Conservation (phyloP, 2,329 filamentous ascomycete species). For the Sporothrix luriei region DNA sequence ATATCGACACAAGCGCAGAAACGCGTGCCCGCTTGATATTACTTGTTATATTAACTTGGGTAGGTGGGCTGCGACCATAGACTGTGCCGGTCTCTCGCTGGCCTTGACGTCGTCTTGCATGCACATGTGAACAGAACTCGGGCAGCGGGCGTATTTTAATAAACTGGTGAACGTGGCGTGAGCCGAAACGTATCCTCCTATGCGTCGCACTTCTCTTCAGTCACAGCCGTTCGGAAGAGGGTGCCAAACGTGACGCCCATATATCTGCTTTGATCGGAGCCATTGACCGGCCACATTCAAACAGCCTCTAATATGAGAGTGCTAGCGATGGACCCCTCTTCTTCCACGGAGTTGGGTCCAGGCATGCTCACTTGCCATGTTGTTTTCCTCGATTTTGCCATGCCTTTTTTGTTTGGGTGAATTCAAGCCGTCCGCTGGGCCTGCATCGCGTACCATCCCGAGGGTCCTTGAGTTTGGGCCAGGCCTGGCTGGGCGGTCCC, state of each 20-base stretch:
- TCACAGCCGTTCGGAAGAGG: neutral
- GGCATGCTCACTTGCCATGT: neutral
- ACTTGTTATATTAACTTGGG: constrained; percentile 19
- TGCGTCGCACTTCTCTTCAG: too few species aligned
- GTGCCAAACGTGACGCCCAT: neutral
- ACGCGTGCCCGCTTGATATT: neutral
- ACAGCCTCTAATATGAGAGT: constrained; percentile 19
- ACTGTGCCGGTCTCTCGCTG: neutral
- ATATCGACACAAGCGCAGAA: constrained; percentile 16
- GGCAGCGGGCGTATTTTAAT: neutral
- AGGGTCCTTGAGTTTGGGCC: constrained; percentile 16
- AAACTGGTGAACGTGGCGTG: neutral
- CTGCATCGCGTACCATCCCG: neutral
- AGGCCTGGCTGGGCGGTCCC: constrained; percentile 10
- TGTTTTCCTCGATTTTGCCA: neutral
- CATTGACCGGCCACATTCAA: neutral
- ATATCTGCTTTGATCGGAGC: neutral
- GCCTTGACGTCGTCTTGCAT: constrained; percentile 32
- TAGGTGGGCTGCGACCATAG: neutral
- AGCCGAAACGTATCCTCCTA: neutral
- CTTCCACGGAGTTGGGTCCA: constrained; percentile 1
- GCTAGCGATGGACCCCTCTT: constrained; percentile 5
- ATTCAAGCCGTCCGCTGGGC: constrained; percentile 2
- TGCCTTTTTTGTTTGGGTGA: constrained; percentile 7
- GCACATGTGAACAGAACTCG: constrained; percentile 20